Conservation (phyloP, 2,329 filamentous ascomycete genomes). For the Fusarium veterinarium region DNA sequence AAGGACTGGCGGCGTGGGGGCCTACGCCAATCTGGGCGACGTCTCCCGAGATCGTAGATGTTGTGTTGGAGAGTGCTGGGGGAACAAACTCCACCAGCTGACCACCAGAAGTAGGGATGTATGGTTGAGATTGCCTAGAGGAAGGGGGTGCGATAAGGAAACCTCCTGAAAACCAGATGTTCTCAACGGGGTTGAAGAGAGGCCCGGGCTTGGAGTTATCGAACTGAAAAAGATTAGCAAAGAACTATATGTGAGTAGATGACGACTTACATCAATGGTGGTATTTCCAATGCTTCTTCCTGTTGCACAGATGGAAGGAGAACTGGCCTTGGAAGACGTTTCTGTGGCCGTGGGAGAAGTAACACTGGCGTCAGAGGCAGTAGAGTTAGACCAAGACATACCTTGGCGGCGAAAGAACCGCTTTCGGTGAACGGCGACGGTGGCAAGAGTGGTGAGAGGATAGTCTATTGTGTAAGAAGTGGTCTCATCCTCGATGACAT, state of each 20-base stretch:
- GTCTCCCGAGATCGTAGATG: conserved; percentile 45
- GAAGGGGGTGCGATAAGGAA: conserved; percentile 54
- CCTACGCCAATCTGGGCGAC: conserved; percentile 55
- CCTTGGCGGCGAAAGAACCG: conserved; percentile 46
- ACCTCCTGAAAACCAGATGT: conserved; percentile 57
- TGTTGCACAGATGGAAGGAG: conserved; percentile 43
- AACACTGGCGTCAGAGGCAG: conserved; percentile 23
- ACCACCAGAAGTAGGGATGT: conserved; percentile 53
- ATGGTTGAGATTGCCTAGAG: conserved; percentile 48
- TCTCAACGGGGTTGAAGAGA: conserved; percentile 54
- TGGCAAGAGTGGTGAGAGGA: conserved; percentile 53
- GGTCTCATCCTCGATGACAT: conserved; percentile 52
- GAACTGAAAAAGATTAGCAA: conserved; percentile 48
- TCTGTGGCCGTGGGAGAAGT: conserved; percentile 5
- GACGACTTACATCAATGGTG: conserved; percentile 52
- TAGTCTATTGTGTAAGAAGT: conserved; percentile 56
- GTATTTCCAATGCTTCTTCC: conserved; percentile 52
- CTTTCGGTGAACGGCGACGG: conserved; percentile 46
- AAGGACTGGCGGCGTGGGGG: conserved; percentile 50
- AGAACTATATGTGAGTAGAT: background rate
- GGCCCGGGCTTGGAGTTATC: conserved; percentile 52
- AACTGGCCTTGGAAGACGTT: conserved; percentile 12
- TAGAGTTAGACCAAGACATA: conserved; percentile 51
- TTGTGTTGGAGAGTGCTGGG: conserved; percentile 47
- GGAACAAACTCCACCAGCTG: conserved; percentile 56